phyloP scores from a whole-genome alignment of 345 rosid genomes.

The Geranium rotundifolium region DNA sequence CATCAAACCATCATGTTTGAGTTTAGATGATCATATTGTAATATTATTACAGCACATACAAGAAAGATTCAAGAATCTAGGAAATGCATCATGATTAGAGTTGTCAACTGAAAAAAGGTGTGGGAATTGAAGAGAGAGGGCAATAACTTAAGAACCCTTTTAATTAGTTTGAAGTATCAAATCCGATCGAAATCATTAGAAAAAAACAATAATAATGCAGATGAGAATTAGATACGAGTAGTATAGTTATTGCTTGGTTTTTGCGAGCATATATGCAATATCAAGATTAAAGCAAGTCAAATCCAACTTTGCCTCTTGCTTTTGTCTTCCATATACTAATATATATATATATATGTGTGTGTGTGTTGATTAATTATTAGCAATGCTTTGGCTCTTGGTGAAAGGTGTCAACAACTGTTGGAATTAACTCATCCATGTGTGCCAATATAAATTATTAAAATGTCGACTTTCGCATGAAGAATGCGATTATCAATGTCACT shows the following conservation, averaged over 20 bases:
- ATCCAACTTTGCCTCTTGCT: slow-evolving; percentile 10
- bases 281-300: slow-evolving; percentile 21
- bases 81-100: slow-evolving; percentile 8
- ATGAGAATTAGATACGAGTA: slow-evolving; percentile 39
- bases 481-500: no score
- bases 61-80: slow-evolving; percentile 21
- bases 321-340: not conserved
- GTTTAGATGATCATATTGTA: no score
- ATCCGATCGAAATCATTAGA: slow-evolving; percentile 9
- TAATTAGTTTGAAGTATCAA: slow-evolving; percentile 20
- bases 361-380: not conserved
- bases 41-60: not conserved
- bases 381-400: not conserved
- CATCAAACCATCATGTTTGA: no score
- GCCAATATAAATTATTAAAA: no score
- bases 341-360: no score
- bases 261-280: slow-evolving; percentile 18
- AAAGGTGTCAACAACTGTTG: no score
- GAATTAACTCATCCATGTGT: no score
- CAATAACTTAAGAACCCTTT: slow-evolving; percentile 34
- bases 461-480: no score
- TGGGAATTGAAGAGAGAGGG: slow-evolving; percentile 12
- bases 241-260: not conserved
- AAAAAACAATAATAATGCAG: slow-evolving; percentile 12
- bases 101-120: slow-evolving; percentile 11